phyloP scores from a whole-genome alignment of 306 rosid genomes.

The Pyrus bretschneideri region DNA sequence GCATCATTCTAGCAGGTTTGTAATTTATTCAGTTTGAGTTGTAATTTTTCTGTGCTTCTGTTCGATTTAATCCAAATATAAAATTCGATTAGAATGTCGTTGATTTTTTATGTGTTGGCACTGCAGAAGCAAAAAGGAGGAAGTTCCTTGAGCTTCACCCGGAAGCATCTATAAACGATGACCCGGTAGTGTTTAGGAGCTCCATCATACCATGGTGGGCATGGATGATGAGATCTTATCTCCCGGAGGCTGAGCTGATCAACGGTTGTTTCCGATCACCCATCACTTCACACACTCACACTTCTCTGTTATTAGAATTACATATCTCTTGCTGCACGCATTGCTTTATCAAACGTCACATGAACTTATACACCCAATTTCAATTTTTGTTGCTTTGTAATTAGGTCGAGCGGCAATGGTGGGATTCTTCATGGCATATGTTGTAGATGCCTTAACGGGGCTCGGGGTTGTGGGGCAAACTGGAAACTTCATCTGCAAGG shows the following conservation, averaged over 20 bases:
- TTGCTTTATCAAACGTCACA: not conserved
- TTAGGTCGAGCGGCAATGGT: slow-evolving; percentile 43
- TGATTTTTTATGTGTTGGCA: not conserved
- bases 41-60: not conserved
- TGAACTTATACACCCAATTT: too few species aligned
- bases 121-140: slow-evolving; percentile 42
- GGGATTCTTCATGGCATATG: slow-evolving; percentile 39
- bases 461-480: slow-evolving; percentile 35
- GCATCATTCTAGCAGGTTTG: slow-evolving; percentile 31
- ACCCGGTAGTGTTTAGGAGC: slow-evolving; percentile 27
- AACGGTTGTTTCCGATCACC: slow-evolving; percentile 12
- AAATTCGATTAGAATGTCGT: too few species aligned
- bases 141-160: slow-evolving; percentile 36
- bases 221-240: slow-evolving; percentile 26
- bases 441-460: slow-evolving; percentile 32
- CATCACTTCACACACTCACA: not conserved
- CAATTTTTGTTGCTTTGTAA: too few species aligned
- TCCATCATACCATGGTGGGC: slow-evolving; percentile 49
- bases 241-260: slow-evolving; percentile 33
- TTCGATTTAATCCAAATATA: not conserved
- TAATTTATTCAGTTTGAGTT: not conserved
- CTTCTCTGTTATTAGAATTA: not conserved
- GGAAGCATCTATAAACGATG: slow-evolving; percentile 29
- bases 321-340: not conserved
- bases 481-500: slow-evolving; percentile 36